phyloP scores from a whole-genome alignment of 257 asterid genomes.

The Nicotiana noctiflora region DNA sequence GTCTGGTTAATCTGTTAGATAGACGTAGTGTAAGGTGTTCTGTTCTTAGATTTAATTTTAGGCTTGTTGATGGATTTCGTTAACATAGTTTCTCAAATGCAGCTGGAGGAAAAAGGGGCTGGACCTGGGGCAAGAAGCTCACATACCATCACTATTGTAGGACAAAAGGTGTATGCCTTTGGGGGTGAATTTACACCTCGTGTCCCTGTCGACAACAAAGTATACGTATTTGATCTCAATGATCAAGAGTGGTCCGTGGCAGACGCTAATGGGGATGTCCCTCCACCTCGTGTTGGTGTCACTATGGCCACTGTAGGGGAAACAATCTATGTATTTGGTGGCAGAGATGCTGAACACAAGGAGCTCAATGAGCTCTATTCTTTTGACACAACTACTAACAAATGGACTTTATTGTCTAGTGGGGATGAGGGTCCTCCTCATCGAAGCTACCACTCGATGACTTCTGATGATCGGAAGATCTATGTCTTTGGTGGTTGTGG shows the following conservation, averaged over 20 bases:
- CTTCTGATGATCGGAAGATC: conserved; percentile 48
- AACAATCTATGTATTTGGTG: conserved; percentile 66
- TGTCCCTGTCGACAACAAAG: conserved; percentile 72
- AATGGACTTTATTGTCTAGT: conserved; percentile 54
- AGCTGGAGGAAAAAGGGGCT: conserved; percentile 64
- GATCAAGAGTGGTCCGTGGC: conserved; percentile 58
- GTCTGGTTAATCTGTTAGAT: background rate
- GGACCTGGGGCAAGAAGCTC: conserved; percentile 97
- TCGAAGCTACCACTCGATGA: conserved; percentile 87
- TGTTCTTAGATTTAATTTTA: background rate
- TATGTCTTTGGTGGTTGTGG: conserved; percentile 92
- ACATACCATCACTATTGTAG: conserved; percentile 75
- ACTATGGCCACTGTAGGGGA: conserved; percentile 60
- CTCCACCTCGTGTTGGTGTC: conserved; percentile 92
- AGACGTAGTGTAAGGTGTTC: background rate
- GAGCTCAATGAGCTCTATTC: conserved; percentile 61
- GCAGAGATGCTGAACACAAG: conserved; percentile 70
- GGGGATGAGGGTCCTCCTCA: conserved; percentile 46
- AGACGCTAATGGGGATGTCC: conserved; percentile 54
- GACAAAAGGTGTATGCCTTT: conserved; percentile 60
- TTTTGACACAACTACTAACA: conserved; percentile 44
- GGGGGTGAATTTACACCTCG: conserved; percentile 89
- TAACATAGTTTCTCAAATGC: conserved; percentile 18
- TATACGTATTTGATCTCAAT: conserved; percentile 53
- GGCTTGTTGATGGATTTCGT: background rate